phyloP scores from a whole-genome alignment of 1,139 yeast species.

The Taiozyma sp. region DNA sequence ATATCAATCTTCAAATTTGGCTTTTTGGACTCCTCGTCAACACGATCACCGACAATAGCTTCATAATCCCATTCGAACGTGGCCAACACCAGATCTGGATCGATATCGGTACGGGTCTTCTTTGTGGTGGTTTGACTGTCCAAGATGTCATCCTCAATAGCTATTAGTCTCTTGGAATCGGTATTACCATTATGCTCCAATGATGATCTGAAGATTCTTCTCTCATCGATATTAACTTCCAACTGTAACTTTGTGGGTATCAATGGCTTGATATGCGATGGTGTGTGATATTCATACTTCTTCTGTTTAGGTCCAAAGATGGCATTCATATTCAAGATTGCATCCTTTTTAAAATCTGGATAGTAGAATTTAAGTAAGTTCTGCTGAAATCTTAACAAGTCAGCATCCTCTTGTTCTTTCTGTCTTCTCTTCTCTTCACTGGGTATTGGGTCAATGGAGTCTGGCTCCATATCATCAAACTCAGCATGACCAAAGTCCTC shows the following conservation, averaged over 20 bases:
- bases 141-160: constrained; percentile 12
- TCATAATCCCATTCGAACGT: constrained; percentile 86
- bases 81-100: constrained; percentile 63
- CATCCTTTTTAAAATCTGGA: constrained; percentile 57
- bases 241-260: constrained; percentile 53
- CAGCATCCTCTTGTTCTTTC: constrained; percentile 23
- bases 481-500: constrained; percentile 24
- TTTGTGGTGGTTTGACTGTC: constrained; percentile 10
- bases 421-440: constrained; percentile 13
- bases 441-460: constrained; percentile 10
- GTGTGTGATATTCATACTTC: constrained; percentile 47
- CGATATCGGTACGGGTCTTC: constrained; percentile 21
- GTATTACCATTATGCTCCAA: constrained; percentile 10
- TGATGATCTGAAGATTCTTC: constrained; percentile 37
- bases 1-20: background rate
- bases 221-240: constrained; percentile 46
- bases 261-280: constrained; percentile 52
- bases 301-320: constrained; percentile 63
- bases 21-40: background rate
- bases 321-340: constrained; percentile 60
- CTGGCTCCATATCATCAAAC: constrained; percentile 15
- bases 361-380: constrained; percentile 43
- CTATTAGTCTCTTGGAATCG: constrained; percentile 12
- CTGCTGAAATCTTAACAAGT: constrained; percentile 20
- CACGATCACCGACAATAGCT: constrained; percentile 47